Base-by-base conservation (phyloP, 2,329 filamentous ascomycete genomes). In the Alternaria solani region DNA sequence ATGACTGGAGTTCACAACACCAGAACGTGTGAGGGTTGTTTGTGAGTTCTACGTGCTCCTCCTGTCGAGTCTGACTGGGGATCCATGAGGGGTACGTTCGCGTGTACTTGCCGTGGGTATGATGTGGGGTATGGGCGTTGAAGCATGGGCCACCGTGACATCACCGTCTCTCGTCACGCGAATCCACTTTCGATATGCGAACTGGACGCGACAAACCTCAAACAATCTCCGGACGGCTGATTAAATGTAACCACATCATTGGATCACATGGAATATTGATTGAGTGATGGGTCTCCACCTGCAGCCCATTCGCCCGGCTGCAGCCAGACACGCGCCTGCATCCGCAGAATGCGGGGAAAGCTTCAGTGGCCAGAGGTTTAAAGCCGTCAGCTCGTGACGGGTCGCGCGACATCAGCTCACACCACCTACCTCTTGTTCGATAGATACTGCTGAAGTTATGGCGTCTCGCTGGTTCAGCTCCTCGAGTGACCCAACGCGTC, bases 401-500 rank as follows among this genome's bases (percentile, higher is more conserved):
- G 25, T 51, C 20, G 56, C 54, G 43, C 48, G 23, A 55, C 42
- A 52, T 25, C 41, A 30, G 16, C 49, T 38, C 12, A 44, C 56
- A 49, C 34, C 36, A 20, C 41, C 20, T 25, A 20, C 41, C 20
- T 25, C 48, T 51, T 61, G 23, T 49, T 51, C 30, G 36, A 49
- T n/a, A 32, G 41, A 20, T 20, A 32, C 52, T 14, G 28, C 46
- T 57, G 32, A 28, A 54, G 67, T 18, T 23, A 75, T 74, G 72
- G 63, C 70, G 57, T 68, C 70, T 49, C 64, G 69, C 49, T 75
- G 73, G 73, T 73, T 76, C 60, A 63, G 57, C 61, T 66, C 66
- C 51, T 62, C 66, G 39, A 65, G 51, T 54, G 62, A 66, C 51
- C 62, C 72, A 14, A 53, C 59, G 7, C 60, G 65, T 36, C 67